Percentiles rank a stretch among this genome's conserved stretches.
phyloP scores from a whole-genome alignment of 345 rosid genomes.

The Durio zibethinus region DNA sequence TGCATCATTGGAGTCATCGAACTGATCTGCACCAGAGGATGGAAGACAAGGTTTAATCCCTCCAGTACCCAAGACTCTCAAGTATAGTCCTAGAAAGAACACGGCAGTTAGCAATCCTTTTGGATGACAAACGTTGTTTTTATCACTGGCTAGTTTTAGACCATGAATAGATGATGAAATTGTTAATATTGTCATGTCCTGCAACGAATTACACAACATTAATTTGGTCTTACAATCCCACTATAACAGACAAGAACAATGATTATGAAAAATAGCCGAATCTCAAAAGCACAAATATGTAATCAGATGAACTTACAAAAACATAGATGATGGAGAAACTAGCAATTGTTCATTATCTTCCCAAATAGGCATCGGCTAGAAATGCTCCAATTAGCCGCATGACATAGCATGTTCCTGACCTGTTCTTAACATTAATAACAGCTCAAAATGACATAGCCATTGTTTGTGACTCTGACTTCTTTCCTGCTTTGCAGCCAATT shows the following conservation, averaged over 20 bases:
- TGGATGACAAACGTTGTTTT: conserved; percentile 31
- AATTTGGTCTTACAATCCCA: neutral
- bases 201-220: neutral
- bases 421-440: conserved; percentile 47
- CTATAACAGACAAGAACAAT: neutral
- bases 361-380: conserved; percentile 57
- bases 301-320: conserved; percentile 20
- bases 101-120: conserved; percentile 29
- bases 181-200: conserved; percentile 54
- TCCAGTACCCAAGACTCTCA: conserved; percentile 47
- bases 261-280: neutral
- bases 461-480: neutral
- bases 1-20: conserved; percentile 35
- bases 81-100: conserved; percentile 43
- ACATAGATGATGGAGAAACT: conserved; percentile 51
- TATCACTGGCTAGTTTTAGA: conserved; percentile 36
- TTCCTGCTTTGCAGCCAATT: neutral
- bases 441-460: too few relatives aligned
- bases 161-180: conserved; percentile 49
- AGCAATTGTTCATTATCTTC: conserved; percentile 63
- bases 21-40: conserved; percentile 61
- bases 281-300: neutral
- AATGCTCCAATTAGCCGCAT: conserved; percentile 63
- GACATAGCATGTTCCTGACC: conserved; percentile 61
- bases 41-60: conserved; percentile 65